Percentiles rank a stretch among this genome's conserved stretches.
phyloP scores from a whole-genome alignment of 306 rosid genomes.

The Pterocarpus macrocarpus region DNA sequence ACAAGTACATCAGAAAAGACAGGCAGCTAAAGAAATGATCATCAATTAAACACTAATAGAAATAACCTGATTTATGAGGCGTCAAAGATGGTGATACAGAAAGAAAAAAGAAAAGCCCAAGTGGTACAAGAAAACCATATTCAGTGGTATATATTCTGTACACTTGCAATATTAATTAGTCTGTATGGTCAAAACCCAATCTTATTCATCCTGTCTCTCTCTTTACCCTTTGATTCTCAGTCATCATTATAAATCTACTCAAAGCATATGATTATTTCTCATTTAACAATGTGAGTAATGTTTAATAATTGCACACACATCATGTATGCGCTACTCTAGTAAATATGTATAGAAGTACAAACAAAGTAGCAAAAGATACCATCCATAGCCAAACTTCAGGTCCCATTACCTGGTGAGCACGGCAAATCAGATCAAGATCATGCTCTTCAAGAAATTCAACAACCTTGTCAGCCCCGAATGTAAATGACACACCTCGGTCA shows the following conservation, averaged over 20 bases:
- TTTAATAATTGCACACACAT: conserved; percentile 2
- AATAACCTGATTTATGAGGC: conserved; percentile 16
- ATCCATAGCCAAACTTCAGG: conserved; percentile 29
- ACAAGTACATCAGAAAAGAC: background rate
- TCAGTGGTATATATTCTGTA: background rate
- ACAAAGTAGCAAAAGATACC: conserved; percentile 12
- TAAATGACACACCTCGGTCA: conserved; percentile 87
- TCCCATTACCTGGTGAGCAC: conserved; percentile 80
- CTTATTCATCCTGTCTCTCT: conserved; percentile 20
- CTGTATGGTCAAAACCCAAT: conserved; percentile 8
- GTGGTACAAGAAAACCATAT: conserved; percentile 16
- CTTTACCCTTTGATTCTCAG: background rate
- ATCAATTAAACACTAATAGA: conserved; percentile 7
- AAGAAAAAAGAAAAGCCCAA: conserved; percentile 33
- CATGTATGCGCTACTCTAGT: conserved; percentile 9
- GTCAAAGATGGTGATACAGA: conserved; percentile 18
- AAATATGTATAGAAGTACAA: conserved; percentile 10
- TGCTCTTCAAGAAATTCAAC: conserved; percentile 78
- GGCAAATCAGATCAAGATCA: conserved; percentile 83
- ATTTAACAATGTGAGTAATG: background rate
- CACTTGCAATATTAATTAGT: conserved; percentile 2
- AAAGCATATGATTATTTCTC: background rate
- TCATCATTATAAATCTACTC: conserved; percentile 22
- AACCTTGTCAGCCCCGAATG: conserved; percentile 89
- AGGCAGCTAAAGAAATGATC: conserved; percentile 25